Evolutionary conservation across 73 alveolate species (phyloP).

Genomic region (Diophrys sp.): DNA sequence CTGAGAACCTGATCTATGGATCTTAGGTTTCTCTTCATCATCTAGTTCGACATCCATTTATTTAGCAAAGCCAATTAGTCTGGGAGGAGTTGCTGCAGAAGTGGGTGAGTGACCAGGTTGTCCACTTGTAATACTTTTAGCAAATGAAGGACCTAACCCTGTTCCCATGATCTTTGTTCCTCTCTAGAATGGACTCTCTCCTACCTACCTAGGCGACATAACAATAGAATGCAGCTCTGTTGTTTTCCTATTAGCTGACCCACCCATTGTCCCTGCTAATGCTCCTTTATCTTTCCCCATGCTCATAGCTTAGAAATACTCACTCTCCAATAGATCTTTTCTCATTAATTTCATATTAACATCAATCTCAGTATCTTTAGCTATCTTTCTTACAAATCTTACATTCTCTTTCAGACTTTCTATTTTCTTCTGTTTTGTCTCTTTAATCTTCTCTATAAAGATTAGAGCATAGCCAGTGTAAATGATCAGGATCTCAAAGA

Average conservation of each 20-base stretch:
- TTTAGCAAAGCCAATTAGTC: background rate
- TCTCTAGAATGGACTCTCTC: background rate
- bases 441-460: constrained; percentile 3
- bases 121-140: too few relatives aligned
- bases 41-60: background rate
- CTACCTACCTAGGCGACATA: too few relatives aligned
- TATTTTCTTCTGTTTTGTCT: background rate
- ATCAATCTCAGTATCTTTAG: background rate
- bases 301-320: background rate
- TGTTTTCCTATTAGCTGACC: too few relatives aligned
- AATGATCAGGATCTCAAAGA: background rate
- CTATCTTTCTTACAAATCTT: background rate
- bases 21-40: background rate
- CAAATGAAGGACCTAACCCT: too few relatives aligned
- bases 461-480: constrained; percentile 1
- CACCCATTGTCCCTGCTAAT: too few relatives aligned
- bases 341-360: background rate
- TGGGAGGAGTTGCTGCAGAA: background rate
- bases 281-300: background rate
- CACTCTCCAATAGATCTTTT: background rate
- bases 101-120: too few relatives aligned
- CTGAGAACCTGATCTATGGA: background rate
- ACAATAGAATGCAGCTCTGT: too few relatives aligned
- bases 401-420: background rate
- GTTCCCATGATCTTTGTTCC: constrained; percentile 2